Percentiles rank a stretch among this genome's conserved stretches.
phyloP scores from a whole-genome alignment of 805 yeast species.

The Alloascoidea africana region DNA sequence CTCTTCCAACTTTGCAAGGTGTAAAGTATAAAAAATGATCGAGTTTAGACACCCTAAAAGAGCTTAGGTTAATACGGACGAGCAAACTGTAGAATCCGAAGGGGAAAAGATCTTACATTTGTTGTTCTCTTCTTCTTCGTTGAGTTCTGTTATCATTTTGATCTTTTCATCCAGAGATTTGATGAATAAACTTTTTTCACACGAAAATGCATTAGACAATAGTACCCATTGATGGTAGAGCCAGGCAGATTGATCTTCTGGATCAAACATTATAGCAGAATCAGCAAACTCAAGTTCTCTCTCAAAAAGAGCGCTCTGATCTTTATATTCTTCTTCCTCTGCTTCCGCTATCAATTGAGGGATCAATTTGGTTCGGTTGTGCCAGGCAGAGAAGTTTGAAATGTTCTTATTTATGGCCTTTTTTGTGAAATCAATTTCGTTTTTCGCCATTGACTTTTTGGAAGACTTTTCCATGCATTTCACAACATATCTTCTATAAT shows the following conservation, averaged over 20 bases:
- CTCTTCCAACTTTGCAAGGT: conserved; percentile 12
- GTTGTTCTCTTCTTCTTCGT: conserved; percentile 61
- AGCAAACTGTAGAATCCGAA: neutral
- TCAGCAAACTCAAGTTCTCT: conserved; percentile 55
- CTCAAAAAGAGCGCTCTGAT: conserved; percentile 22
- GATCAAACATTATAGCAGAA: conserved; percentile 72
- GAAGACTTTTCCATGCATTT: conserved; percentile 16
- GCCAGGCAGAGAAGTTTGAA: conserved; percentile 95
- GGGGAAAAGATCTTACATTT: conserved; percentile 21
- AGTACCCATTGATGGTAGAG: conserved; percentile 67
- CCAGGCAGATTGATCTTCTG: conserved; percentile 92
- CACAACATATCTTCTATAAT: conserved; percentile 67
- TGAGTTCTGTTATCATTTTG: conserved; percentile 39
- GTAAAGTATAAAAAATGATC: conserved; percentile 26
- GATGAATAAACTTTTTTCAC: conserved; percentile 17
- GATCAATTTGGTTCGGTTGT: conserved; percentile 63
- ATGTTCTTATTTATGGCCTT: conserved; percentile 66
- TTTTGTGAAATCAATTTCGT: conserved; percentile 69
- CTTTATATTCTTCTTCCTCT: conserved; percentile 11
- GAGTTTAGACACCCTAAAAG: conserved; percentile 55
- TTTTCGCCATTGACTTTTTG: conserved; percentile 16
- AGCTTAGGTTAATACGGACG: neutral
- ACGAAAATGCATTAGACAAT: conserved; percentile 16
- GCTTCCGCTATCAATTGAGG: conserved; percentile 27
- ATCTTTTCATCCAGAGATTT: conserved; percentile 30